Percentiles rank a stretch among this genome's conserved stretches.
These are phyloP conservation scores for Nicotiana otophora DNA, from an alignment of 257 asterid genomes.

Conservation along the genomic window DNA sequence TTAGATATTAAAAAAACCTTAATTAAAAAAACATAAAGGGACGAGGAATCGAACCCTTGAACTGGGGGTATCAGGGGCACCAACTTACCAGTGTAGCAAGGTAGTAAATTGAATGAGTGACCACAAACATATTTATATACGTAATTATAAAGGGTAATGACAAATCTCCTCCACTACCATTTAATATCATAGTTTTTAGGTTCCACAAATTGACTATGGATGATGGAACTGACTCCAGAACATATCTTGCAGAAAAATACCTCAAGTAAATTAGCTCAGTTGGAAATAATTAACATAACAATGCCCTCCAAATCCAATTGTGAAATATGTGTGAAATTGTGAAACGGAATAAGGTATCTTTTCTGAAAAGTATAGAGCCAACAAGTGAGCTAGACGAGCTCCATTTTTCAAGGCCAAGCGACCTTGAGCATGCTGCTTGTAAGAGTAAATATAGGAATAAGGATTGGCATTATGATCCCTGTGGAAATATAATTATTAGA, in stretches of 20 bases:
- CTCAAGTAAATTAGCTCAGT: constrained; percentile 10
- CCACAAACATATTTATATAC: too few relatives aligned
- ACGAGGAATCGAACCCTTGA: too few relatives aligned
- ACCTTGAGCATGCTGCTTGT: not conserved
- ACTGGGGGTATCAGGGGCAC: too few relatives aligned
- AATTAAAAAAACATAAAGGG: too few relatives aligned
- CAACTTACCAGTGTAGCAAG: too few relatives aligned
- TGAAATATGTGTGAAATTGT: not conserved
- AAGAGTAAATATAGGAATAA: not conserved
- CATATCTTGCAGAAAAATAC: constrained; percentile 1
- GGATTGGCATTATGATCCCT: not conserved
- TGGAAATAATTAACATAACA: not conserved
- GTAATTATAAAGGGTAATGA: not conserved
- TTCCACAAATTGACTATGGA: not conserved
- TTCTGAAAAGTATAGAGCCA: not conserved
- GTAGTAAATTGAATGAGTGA: too few relatives aligned
- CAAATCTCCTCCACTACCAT: not conserved
- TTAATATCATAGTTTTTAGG: not conserved
- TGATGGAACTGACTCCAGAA: too few relatives aligned
- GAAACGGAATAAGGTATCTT: not conserved
- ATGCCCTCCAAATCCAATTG: constrained; percentile 4
- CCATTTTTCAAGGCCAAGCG: not conserved
- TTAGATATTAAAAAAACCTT: too few relatives aligned
- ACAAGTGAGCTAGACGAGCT: not conserved
- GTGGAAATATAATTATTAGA: not conserved